Evolutionary conservation across 345 rosid genomes (phyloP), one percentile per base, ranked within the genome.

Genomic region (Lepidium didymum): DNA sequence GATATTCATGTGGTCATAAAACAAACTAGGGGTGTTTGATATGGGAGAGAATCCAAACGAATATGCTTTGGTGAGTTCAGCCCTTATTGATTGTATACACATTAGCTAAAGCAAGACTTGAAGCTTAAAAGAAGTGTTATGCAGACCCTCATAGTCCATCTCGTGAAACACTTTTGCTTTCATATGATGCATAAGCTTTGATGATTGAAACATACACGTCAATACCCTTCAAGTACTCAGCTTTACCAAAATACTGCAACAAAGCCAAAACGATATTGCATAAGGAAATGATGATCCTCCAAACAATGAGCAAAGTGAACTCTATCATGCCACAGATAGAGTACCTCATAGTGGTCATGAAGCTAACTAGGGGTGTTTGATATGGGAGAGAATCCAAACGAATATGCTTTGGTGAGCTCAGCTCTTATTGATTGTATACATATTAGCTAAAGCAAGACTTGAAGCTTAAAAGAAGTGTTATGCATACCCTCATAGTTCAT

Each of bases 41-140:
- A 94, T 89, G 4, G 96, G 99, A 55, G 96, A 91, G 77, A 94
- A 91, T 29, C 97, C 95, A 76, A 94, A 81, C 3, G 96, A 92
- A 18, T 29, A 5, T 29, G 33, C 33, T 29, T 29, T 25, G 56
- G 38, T 62, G 45, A 31, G 14, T 52, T 42, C 55, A 70, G 14
- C 43, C 11, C 55, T 56, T 72, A 56, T 72, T 64, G 58, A 64
- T 50, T 29, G 42, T 58, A 29, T 29, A 59, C 51, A 68, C 56
- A 18, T 58, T 54, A 64, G 33, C 18, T 44, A 54, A 47, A 51
- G 67, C 8, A 69, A 50, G 52, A 57, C 64, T 25, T 58, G 50
- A 23, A 41, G 61, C 67, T 18, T 15, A 3, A 62, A 18, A 10
- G 8, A 9, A 14, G 27, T 29, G 29, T 11, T 51, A 13, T 29